Evolutionary conservation across 2,329 filamentous ascomycete genomes (phyloP).

Genomic region (Nectriaceae sp.): DNA sequence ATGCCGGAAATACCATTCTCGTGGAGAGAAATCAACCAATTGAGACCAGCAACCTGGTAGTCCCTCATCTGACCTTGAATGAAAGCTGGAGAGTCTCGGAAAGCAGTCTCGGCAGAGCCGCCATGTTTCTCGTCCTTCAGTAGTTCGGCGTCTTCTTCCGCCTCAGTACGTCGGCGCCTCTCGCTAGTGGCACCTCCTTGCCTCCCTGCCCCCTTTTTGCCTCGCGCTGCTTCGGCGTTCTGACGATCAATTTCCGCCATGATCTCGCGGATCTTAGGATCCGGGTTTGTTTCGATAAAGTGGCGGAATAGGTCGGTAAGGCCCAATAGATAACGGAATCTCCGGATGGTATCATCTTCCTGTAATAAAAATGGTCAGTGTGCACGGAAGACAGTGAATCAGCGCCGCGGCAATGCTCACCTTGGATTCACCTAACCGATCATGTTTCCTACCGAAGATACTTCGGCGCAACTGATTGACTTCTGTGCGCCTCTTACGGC

Average conservation of each 20-base stretch:
- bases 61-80: constrained; percentile 90
- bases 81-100: constrained; percentile 90
- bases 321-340: constrained; percentile 93
- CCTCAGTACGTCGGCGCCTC: constrained; percentile 85
- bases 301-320: constrained; percentile 97
- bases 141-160: constrained; percentile 93
- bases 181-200: constrained; percentile 83
- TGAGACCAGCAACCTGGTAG: constrained; percentile 92
- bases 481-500: constrained; percentile 82
- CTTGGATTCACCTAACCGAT: constrained; percentile 88
- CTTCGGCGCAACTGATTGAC: constrained; percentile 87
- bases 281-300: constrained; percentile 97
- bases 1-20: constrained; percentile 99
- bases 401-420: too few species aligned
- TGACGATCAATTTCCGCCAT: constrained; percentile 94
- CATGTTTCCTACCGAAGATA: constrained; percentile 94
- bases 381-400: too few species aligned
- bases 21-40: constrained; percentile 96
- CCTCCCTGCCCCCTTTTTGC: constrained; percentile 73
- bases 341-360: constrained; percentile 93
- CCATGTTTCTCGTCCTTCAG: constrained; percentile 86
- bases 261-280: constrained; percentile 91
- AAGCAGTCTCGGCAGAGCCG: constrained; percentile 82
- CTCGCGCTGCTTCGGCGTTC: constrained; percentile 72
- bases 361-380: constrained; percentile 35